phyloP scores from a whole-genome alignment of 495 filamentous ascomycete species.

The Penicillium bialowiezense region DNA sequence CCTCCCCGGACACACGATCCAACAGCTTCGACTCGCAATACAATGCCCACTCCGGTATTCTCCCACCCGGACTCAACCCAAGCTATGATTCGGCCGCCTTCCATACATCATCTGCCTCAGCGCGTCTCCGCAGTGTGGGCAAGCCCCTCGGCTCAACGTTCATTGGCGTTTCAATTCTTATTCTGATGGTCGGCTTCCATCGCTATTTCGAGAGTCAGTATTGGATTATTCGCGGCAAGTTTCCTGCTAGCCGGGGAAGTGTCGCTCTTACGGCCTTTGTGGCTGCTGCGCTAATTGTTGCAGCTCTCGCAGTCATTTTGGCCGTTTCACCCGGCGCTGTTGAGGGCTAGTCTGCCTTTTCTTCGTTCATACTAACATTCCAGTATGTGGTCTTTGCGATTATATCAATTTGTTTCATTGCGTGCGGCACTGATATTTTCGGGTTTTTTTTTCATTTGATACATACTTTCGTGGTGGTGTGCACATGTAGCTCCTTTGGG shows the following conservation, averaged over 20 bases:
- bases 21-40: slow-evolving; percentile 3
- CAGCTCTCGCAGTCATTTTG: slow-evolving; percentile 68
- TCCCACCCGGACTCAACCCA: slow-evolving; percentile 13
- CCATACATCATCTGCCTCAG: slow-evolving; percentile 7
- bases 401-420: not conserved
- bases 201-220: slow-evolving; percentile 66
- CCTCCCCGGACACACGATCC: slow-evolving; percentile 18
- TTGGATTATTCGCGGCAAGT: slow-evolving; percentile 92
- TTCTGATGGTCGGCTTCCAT: slow-evolving; percentile 79
- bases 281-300: slow-evolving; percentile 66
- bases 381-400: not conserved
- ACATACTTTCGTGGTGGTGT: not conserved
- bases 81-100: slow-evolving; percentile 11
- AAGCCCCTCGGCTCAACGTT: slow-evolving; percentile 95
- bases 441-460: not conserved
- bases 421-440: slow-evolving; percentile 2
- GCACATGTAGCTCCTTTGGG: not conserved
- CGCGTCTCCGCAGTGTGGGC: slow-evolving; percentile 70
- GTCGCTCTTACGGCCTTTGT: slow-evolving; percentile 73
- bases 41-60: slow-evolving; percentile 15
- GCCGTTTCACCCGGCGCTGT: slow-evolving; percentile 56
- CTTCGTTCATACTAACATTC: not conserved
- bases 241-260: slow-evolving; percentile 86
- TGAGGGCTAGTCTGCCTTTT: slow-evolving; percentile 30
- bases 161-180: slow-evolving; percentile 78